Percentiles rank a stretch among this genome's conserved stretches.
These are phyloP conservation scores for Colletotrichum magnum DNA, from an alignment of 2,329 filamentous ascomycete genomes.

Conservation along the genomic window DNA sequence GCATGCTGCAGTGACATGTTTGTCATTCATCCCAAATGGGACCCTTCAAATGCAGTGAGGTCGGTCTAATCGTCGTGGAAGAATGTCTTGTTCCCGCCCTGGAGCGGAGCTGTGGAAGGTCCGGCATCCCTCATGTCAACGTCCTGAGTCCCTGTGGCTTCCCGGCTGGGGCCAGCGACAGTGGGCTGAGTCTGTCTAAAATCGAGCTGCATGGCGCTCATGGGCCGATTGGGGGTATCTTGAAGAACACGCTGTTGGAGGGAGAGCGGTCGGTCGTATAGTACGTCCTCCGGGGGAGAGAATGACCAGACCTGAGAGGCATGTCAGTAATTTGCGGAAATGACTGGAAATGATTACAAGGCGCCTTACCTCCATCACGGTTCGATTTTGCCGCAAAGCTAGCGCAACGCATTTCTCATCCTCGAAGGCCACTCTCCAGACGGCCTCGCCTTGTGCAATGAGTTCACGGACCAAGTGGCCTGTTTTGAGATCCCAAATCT, in stretches of 20 bases:
- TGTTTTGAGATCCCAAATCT: slow-evolving; percentile 97
- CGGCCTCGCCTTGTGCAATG: slow-evolving; percentile 90
- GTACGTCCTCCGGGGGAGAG: slow-evolving; percentile 83
- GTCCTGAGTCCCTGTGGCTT: slow-evolving; percentile 58
- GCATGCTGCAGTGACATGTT: no score
- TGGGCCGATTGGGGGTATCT: slow-evolving; percentile 63
- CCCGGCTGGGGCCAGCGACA: slow-evolving; percentile 49
- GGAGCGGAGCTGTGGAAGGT: slow-evolving; percentile 68
- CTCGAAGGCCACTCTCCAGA: slow-evolving; percentile 98
- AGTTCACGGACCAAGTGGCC: slow-evolving; percentile 92
- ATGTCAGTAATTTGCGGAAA: slow-evolving; percentile 46
- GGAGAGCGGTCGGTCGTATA: slow-evolving; percentile 67
- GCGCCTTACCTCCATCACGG: slow-evolving; percentile 94
- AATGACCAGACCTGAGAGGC: slow-evolving; percentile 88
- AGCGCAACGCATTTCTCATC: slow-evolving; percentile 98
- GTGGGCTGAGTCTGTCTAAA: slow-evolving; percentile 53
- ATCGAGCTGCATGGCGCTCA: slow-evolving; percentile 65
- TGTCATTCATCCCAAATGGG: no score
- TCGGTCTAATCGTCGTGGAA: slow-evolving; percentile 61
- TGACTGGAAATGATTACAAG: background rate
- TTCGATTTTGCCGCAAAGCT: slow-evolving; percentile 86
- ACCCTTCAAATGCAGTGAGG: background rate
- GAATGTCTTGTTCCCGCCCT: slow-evolving; percentile 62
- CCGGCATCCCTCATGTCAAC: slow-evolving; percentile 71
- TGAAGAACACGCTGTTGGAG: slow-evolving; percentile 60